A percentile compares a stretch with the other conserved stretches of the same genome.
Evolutionary conservation across 1,284 basidiomycete species (phyloP).

Genomic region (Puccinia horiana): DNA sequence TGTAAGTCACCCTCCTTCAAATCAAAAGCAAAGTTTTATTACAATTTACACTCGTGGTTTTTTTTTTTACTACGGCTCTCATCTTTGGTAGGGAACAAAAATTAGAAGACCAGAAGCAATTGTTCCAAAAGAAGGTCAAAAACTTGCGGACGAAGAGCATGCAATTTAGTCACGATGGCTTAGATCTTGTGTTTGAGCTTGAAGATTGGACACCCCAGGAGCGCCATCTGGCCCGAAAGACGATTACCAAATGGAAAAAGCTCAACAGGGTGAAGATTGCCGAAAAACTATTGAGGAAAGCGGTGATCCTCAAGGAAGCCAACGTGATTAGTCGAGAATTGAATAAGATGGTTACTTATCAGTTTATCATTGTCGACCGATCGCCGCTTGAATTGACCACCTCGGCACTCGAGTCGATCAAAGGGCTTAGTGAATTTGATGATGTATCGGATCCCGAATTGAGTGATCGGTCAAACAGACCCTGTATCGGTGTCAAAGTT

Average conservation of each 20-base stretch:
- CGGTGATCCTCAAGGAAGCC: conserved; percentile 86
- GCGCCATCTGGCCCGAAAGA: conserved; percentile 74
- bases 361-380: conserved; percentile 84
- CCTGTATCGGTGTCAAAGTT: conserved; percentile 85
- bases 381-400: conserved; percentile 75
- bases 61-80: too few relatives aligned
- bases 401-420: conserved; percentile 81
- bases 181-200: conserved; percentile 69
- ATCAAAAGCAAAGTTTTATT: neutral
- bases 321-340: conserved; percentile 89
- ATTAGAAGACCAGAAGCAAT: conserved; percentile 53
- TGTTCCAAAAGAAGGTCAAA: conserved; percentile 53
- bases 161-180: conserved; percentile 62
- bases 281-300: conserved; percentile 78
- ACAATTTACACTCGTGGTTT: neutral
- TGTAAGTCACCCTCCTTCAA: conserved; percentile 25
- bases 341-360: conserved; percentile 80
- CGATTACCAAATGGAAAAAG: conserved; percentile 78
- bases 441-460: conserved; percentile 77
- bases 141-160: conserved; percentile 75
- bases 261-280: conserved; percentile 87
- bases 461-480: conserved; percentile 62
- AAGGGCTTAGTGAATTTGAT: conserved; percentile 85
- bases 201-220: conserved; percentile 74
- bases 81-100: conserved; percentile 65